Evolutionary conservation across 2,329 filamentous ascomycete species (phyloP).

Genomic region (Uncinocarpus reesii): DNA sequence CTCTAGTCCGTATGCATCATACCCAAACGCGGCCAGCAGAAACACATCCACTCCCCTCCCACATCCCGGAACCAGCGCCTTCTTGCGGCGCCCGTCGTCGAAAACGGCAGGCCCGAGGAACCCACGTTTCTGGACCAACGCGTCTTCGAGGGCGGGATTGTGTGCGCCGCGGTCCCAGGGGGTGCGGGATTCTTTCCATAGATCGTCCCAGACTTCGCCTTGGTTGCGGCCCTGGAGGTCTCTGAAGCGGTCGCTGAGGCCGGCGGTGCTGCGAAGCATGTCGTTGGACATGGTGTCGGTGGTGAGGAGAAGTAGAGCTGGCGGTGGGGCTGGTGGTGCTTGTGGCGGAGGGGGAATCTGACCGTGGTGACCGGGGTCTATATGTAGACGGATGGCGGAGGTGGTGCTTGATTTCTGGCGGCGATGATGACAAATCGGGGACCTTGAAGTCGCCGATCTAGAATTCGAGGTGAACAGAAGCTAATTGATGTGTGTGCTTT

Average conservation of each 20-base stretch:
- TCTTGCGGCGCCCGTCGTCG: slow-evolving; percentile 31
- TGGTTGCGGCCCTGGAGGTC: slow-evolving; percentile 34
- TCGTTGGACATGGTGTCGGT: neutral
- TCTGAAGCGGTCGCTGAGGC: slow-evolving; percentile 31
- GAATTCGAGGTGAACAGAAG: neutral
- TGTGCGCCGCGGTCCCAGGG: slow-evolving; percentile 51
- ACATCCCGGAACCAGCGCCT: slow-evolving; percentile 69
- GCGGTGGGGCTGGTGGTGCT: neutral
- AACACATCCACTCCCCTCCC: slow-evolving; percentile 73
- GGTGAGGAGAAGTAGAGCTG: neutral
- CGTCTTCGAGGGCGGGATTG: slow-evolving; percentile 50
- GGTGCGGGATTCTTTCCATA: slow-evolving; percentile 47
- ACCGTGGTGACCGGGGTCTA: no score
- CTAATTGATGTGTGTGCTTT: neutral
- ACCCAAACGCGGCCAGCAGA: slow-evolving; percentile 62
- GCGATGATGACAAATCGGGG: neutral
- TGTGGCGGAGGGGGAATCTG: neutral
- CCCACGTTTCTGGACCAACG: slow-evolving; percentile 36
- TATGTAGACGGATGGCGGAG: neutral
- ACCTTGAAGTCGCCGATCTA: slow-evolving; percentile 1
- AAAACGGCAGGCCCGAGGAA: slow-evolving; percentile 22
- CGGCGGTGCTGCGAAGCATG: neutral
- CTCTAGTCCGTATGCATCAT: slow-evolving; percentile 67
- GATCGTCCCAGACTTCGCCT: slow-evolving; percentile 42
- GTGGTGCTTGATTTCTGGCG: neutral